Evolutionary conservation across 2,329 filamentous ascomycete species (phyloP).

Genomic region (Talaromyces sp.): DNA sequence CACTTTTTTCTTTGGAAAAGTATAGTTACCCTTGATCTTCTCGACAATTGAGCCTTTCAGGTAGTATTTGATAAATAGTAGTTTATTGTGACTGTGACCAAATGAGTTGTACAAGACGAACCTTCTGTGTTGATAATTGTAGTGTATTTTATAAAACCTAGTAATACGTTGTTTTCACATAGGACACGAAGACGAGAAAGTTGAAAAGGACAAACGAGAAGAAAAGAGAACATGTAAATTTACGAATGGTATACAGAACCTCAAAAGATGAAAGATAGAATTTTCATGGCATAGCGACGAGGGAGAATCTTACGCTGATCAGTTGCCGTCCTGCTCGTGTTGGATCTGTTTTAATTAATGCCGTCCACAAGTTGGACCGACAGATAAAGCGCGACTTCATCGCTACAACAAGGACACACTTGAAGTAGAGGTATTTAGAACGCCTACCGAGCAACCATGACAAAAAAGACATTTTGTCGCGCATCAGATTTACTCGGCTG

Average conservation of each 20-base stretch:
- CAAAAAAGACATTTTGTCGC: neutral
- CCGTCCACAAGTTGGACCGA: neutral
- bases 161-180: conserved; percentile 2
- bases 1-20: conserved; percentile 7
- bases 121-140: neutral
- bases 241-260: neutral
- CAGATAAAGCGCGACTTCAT: neutral
- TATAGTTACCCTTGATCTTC: neutral
- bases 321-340: neutral
- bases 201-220: neutral
- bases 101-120: neutral
- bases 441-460: conserved; percentile 16
- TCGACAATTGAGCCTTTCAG: neutral
- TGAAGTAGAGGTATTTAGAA: conserved; percentile 14
- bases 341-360: neutral
- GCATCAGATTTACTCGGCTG: conserved; percentile 65
- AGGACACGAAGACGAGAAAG: neutral
- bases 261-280: neutral
- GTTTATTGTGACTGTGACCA: neutral
- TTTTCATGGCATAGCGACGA: conserved; percentile 1
- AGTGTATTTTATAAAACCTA: neutral
- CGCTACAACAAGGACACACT: neutral
- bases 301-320: neutral
- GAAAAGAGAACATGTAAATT: neutral
- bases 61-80: neutral